A percentile compares a stretch with the other conserved stretches of the same genome.
phyloP scores from a whole-genome alignment of 345 rosid genomes.

The Linum lewisii region DNA sequence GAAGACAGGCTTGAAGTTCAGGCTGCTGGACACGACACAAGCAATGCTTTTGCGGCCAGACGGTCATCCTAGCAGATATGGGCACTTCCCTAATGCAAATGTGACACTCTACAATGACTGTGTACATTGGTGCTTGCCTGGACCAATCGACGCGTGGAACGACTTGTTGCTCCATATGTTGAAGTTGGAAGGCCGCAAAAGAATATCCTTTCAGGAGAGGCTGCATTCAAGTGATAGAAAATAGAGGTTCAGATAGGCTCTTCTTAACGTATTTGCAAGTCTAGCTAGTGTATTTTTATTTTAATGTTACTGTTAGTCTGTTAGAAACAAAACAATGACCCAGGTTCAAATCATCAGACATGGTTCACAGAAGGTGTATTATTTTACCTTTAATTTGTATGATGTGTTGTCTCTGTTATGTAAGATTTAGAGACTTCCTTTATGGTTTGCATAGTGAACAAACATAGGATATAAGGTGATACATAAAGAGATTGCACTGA shows the following conservation, averaged over 20 bases:
- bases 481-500: no score
- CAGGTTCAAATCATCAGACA: no score
- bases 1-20: conserved; percentile 39
- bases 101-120: conserved; percentile 72
- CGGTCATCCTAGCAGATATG: conserved; percentile 74
- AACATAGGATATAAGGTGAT: no score
- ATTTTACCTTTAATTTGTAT: no score
- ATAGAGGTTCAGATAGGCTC: conserved; percentile 3
- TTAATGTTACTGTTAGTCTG: no score
- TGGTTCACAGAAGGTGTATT: no score
- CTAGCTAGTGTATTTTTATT: no score
- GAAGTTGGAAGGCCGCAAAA: conserved; percentile 45
- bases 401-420: no score
- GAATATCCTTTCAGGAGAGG: conserved; percentile 20
- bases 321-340: no score
- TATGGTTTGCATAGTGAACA: no score
- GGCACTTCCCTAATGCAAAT: conserved; percentile 56
- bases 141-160: conserved; percentile 74
- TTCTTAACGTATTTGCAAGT: no score
- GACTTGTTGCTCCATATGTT: conserved; percentile 77
- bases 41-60: conserved; percentile 60
- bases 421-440: no score
- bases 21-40: conserved; percentile 52
- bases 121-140: conserved; percentile 94
- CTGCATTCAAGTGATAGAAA: conserved; percentile 17